Percentiles rank a stretch among this genome's conserved stretches.
These are phyloP conservation scores for Teratosphaeria gauchensis DNA, from an alignment of 2,329 filamentous ascomycete genomes.

Conservation along the genomic window DNA sequence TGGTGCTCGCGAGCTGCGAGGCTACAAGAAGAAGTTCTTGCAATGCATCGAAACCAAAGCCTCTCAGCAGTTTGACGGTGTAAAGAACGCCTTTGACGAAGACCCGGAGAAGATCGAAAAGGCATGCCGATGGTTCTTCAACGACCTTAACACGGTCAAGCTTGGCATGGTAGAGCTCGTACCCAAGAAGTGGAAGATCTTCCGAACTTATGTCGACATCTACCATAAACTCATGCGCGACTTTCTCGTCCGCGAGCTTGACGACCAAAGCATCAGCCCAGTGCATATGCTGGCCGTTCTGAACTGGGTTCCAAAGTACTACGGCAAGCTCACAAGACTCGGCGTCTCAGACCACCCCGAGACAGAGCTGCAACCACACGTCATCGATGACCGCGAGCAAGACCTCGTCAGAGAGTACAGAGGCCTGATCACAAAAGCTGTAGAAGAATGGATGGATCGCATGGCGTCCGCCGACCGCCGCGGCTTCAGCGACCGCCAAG, in stretches of 20 bases:
- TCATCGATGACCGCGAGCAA: slow-evolving; percentile 80
- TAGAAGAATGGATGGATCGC: slow-evolving; percentile 95
- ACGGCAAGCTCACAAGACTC: slow-evolving; percentile 87
- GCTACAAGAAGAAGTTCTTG: slow-evolving; percentile 94
- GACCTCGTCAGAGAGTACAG: slow-evolving; percentile 92
- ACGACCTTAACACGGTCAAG: slow-evolving; percentile 90
- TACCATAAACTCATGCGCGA: slow-evolving; percentile 96
- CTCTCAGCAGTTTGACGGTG: slow-evolving; percentile 62
- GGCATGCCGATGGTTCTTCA: slow-evolving; percentile 91
- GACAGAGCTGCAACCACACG: slow-evolving; percentile 51
- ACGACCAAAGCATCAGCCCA: slow-evolving; percentile 75
- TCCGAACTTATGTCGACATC: slow-evolving; percentile 77
- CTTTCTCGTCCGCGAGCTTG: slow-evolving; percentile 71
- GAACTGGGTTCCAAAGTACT: slow-evolving; percentile 92
- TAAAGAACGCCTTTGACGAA: slow-evolving; percentile 65
- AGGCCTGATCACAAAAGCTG: slow-evolving; percentile 85
- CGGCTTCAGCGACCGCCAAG: slow-evolving; percentile 67
- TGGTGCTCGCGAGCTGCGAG: slow-evolving; percentile 80
- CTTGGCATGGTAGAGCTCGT: slow-evolving; percentile 84
- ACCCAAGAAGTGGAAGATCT: slow-evolving; percentile 95
- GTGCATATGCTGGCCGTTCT: slow-evolving; percentile 85
- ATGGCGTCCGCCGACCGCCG: slow-evolving; percentile 76
- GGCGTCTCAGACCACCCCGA: slow-evolving; percentile 60
- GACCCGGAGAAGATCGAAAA: slow-evolving; percentile 80
- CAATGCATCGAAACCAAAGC: slow-evolving; percentile 66